phyloP scores from a whole-genome alignment of 768 basidiomycete genomes.

The Leccinum olivaceopallidum region DNA sequence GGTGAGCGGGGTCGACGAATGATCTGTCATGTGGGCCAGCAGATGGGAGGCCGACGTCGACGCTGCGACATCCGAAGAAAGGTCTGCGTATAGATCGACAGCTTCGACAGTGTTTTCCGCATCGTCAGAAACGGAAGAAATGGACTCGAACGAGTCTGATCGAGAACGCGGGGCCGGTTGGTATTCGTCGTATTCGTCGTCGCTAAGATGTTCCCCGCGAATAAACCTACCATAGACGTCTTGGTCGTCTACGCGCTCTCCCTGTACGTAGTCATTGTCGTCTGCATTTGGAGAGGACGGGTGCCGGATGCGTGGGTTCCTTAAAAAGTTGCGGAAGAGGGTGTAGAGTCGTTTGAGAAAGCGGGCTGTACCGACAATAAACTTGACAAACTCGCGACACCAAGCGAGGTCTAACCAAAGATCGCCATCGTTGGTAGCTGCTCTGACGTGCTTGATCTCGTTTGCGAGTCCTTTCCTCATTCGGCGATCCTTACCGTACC shows the following conservation, averaged over 20 bases:
- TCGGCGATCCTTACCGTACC: constrained; percentile 23
- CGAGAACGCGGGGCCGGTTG: constrained; percentile 24
- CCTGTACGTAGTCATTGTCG: constrained; percentile 11
- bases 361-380: constrained; percentile 31
- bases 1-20: constrained; percentile 47
- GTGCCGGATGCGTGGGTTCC: constrained; percentile 14
- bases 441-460: constrained; percentile 49
- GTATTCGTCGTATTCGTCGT: constrained; percentile 48
- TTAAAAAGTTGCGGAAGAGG: constrained; percentile 20
- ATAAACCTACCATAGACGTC: constrained; percentile 58
- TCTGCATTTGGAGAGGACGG: constrained; percentile 7
- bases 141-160: constrained; percentile 20
- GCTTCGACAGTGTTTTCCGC: constrained; percentile 44
- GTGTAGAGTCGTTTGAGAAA: constrained; percentile 25
- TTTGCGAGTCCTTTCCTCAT: constrained; percentile 45
- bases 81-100: constrained; percentile 53
- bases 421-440: constrained; percentile 35
- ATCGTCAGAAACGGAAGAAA: constrained; percentile 28
- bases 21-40: constrained; percentile 53
- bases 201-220: constrained; percentile 54
- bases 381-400: constrained; percentile 40
- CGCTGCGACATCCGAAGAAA: constrained; percentile 38
- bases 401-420: constrained; percentile 42
- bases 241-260: constrained; percentile 30
- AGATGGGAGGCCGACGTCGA: constrained; percentile 44